phyloP scores from a whole-genome alignment of 768 basidiomycete genomes.

The Leccinum truebloodii region DNA sequence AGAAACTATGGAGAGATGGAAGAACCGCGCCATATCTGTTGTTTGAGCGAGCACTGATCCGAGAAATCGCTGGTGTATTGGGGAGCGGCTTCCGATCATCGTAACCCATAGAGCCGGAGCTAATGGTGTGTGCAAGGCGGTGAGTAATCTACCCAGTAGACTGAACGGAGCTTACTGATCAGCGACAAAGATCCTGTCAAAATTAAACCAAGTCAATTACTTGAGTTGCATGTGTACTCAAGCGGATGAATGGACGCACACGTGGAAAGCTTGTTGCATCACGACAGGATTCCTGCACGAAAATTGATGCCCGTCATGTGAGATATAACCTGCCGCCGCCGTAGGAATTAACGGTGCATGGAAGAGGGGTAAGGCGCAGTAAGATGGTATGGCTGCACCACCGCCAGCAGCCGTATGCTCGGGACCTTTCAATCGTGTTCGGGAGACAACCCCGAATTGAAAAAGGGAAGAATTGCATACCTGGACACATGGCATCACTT shows the following conservation, averaged over 20 bases:
- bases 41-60: constrained; percentile 38
- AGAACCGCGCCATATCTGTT: constrained; percentile 62
- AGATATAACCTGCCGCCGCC: constrained; percentile 47
- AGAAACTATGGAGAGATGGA: constrained; percentile 56
- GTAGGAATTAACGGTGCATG: constrained; percentile 40
- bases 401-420: constrained; percentile 47
- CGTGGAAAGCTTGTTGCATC: constrained; percentile 57
- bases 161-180: constrained; percentile 38
- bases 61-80: constrained; percentile 41
- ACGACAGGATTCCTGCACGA: constrained; percentile 53
- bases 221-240: neutral
- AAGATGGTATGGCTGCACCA: constrained; percentile 48
- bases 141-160: neutral
- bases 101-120: constrained; percentile 52
- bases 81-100: constrained; percentile 47
- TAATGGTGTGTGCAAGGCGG: constrained; percentile 14
- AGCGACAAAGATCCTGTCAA: constrained; percentile 52
- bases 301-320: constrained; percentile 58
- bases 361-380: constrained; percentile 55
- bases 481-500: constrained; percentile 54
- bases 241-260: constrained; percentile 40
- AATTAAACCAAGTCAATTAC: neutral
- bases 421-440: constrained; percentile 37
- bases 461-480: constrained; percentile 26
- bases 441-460: neutral